Conservation (phyloP, 495 filamentous ascomycete genomes). For the Glarea lozoyensis region DNA sequence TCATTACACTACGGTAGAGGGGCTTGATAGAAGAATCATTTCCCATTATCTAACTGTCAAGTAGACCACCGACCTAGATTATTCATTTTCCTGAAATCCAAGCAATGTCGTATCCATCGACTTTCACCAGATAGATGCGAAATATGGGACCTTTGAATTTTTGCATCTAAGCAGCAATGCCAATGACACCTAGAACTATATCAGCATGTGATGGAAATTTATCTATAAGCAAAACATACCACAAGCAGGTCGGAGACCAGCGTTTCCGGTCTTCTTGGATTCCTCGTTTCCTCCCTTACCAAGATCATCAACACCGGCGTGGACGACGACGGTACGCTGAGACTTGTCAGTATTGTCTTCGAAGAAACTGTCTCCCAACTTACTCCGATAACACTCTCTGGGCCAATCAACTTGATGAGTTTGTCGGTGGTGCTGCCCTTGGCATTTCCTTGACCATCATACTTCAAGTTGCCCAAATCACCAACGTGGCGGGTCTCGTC, state of each 20-base stretch:
- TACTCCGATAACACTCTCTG: constrained; percentile 92
- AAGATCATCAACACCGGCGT: constrained; percentile 91
- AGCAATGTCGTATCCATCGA: too few relatives aligned
- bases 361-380: constrained; percentile 25
- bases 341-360: constrained; percentile 8
- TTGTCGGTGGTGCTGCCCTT: constrained; percentile 67
- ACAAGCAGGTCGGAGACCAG: constrained; percentile 85
- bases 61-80: too few relatives aligned
- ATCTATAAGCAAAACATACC: constrained; percentile 42
- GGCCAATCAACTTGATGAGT: constrained; percentile 87
- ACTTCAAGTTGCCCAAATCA: constrained; percentile 94
- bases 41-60: too few relatives aligned
- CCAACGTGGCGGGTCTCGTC: constrained; percentile 88
- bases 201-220: constrained; percentile 8
- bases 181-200: constrained; percentile 61
- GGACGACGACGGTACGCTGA: constrained; percentile 89
- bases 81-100: too few relatives aligned
- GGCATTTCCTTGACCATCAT: constrained; percentile 82
- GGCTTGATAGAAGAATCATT: too few relatives aligned
- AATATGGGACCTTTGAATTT: too few relatives aligned
- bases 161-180: constrained; percentile 54
- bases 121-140: too few relatives aligned
- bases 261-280: constrained; percentile 97
- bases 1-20: too few relatives aligned
- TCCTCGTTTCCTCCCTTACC: constrained; percentile 83